These are phyloP conservation scores for Myochromella boudieri DNA, from an alignment of 768 basidiomycete species.

Conservation along the genomic window DNA sequence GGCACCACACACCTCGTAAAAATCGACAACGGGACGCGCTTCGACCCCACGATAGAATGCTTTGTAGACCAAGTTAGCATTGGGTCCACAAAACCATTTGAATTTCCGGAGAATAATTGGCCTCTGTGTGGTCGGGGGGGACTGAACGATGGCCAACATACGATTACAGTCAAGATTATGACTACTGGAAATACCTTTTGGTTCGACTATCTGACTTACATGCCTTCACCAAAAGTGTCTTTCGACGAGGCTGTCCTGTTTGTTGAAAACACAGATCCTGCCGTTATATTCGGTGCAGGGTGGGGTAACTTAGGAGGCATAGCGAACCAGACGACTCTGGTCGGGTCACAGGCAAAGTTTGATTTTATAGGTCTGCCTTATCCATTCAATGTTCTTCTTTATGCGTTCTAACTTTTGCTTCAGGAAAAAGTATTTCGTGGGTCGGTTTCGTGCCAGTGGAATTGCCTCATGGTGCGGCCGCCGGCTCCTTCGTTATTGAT, in stretches of 20 bases:
- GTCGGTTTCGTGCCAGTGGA: slow-evolving; percentile 9
- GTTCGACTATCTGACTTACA: slow-evolving; percentile 26
- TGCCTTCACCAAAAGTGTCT: slow-evolving; percentile 14
- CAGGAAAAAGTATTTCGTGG: slow-evolving; percentile 10
- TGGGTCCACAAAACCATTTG: slow-evolving; percentile 7
- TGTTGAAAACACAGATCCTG: slow-evolving; percentile 9
- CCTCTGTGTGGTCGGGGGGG: slow-evolving; percentile 17
- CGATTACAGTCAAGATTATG: slow-evolving; percentile 22
- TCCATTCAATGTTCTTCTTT: not conserved
- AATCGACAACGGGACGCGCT: slow-evolving; percentile 14
- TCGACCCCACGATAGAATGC: slow-evolving; percentile 25
- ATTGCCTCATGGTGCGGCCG: slow-evolving; percentile 1
- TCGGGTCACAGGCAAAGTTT: slow-evolving; percentile 4
- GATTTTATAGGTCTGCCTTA: slow-evolving; percentile 9
- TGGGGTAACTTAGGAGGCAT: slow-evolving; percentile 1
- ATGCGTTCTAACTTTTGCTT: not conserved
- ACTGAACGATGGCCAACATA: slow-evolving; percentile 21
- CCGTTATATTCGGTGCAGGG: not conserved
- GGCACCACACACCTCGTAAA: not conserved
- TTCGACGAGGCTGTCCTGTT: not conserved
- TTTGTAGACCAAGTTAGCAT: slow-evolving; percentile 22
- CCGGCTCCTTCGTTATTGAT: slow-evolving; percentile 3
- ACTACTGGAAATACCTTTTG: slow-evolving; percentile 25
- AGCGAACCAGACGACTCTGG: slow-evolving; percentile 3
- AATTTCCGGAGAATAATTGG: slow-evolving; percentile 19